Evolutionary conservation across 2,329 filamentous ascomycete species (phyloP).

Genomic region (Neopestalotiopsis sp.): DNA sequence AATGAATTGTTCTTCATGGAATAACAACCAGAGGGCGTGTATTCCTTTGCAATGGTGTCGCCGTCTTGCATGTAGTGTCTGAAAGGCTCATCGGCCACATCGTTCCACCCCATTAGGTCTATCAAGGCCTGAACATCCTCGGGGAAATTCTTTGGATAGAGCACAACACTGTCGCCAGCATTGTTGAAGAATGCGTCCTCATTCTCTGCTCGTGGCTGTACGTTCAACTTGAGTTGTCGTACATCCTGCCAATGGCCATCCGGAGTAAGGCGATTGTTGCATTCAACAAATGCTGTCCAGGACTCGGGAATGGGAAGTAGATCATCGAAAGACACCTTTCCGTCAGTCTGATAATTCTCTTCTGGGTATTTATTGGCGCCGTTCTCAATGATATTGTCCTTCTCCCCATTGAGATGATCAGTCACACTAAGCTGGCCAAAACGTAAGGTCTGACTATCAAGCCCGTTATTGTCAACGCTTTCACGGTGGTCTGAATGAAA

Average conservation of each 20-base stretch:
- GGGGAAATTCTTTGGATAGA: constrained; percentile 88
- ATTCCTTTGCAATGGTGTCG: constrained; percentile 22
- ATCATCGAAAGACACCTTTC: constrained; percentile 32
- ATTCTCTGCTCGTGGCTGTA: constrained; percentile 30
- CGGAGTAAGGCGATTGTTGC: constrained; percentile 79
- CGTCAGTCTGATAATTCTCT: constrained; percentile 20
- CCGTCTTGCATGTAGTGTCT: constrained; percentile 31
- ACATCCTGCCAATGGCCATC: constrained; percentile 90
- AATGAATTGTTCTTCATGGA: constrained; percentile 61
- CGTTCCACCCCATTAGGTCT: constrained; percentile 77
- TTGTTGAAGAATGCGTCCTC: constrained; percentile 36
- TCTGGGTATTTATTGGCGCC: constrained; percentile 39
- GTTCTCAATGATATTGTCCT: constrained; percentile 41
- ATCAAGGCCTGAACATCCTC: constrained; percentile 81
- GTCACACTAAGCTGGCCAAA: constrained; percentile 33
- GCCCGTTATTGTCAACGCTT: background rate
- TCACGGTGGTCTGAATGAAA: constrained; percentile 6
- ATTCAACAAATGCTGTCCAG: constrained; percentile 60
- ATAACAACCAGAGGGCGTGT: constrained; percentile 34
- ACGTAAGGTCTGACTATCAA: constrained; percentile 32
- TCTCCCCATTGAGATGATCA: constrained; percentile 25
- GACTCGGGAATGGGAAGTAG: constrained; percentile 63
- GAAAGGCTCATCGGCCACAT: constrained; percentile 74
- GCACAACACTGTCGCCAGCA: constrained; percentile 80
- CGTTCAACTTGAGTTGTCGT: constrained; percentile 71